Evolutionary conservation across 1,284 basidiomycete genomes (phyloP), one percentile per base, ranked within the genome.

Genomic region (Papiliotrema terrestris): DNA sequence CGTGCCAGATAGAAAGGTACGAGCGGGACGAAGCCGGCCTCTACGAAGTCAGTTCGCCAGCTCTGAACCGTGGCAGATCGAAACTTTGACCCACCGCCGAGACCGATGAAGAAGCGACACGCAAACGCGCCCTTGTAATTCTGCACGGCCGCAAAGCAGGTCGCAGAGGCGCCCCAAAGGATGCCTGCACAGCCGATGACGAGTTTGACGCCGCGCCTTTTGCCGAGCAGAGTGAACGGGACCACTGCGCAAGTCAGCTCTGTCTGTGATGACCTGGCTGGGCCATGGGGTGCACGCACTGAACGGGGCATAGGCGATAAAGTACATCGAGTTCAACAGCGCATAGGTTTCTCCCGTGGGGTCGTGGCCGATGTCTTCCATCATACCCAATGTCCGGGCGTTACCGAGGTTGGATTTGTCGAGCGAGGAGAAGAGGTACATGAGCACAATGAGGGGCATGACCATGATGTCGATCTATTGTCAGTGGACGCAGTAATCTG

Each of bases 71-170:
- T 32, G 29, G 29, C 11, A 32, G n/a, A 19, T 2, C 48, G 6
- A 26, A 37, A 42, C 17, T n/a, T 51, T 43, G 49, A 63, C 51
- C 67, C 67, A 26, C 55, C 55, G 19, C 72, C 71, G 15, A 74
- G n/a, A 29, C 72, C 74, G 36, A 76, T 63, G 49, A 72, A 68
- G 2, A 74, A 52, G 8, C 74, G 61, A 47, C 67, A 69, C 8
- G 69, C 66, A 45, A 63, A 51, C n/a, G 63, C 43, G 1, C 63
- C 67, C 8, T 62, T 64, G 25, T 44, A 44, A 35, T 37, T 49
- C 20, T 22, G 35, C 14, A 49, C 47, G 11, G 25, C 36, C 9
- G 35, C 47, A 25, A 39, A 49, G 23, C 47, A 49, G 4, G 47
- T 49, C 11, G 47, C 47, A 5, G 35, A 8, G 19, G 35, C 25